phyloP scores from a whole-genome alignment of 805 yeast genomes.

The Kuraishia floccosa region DNA sequence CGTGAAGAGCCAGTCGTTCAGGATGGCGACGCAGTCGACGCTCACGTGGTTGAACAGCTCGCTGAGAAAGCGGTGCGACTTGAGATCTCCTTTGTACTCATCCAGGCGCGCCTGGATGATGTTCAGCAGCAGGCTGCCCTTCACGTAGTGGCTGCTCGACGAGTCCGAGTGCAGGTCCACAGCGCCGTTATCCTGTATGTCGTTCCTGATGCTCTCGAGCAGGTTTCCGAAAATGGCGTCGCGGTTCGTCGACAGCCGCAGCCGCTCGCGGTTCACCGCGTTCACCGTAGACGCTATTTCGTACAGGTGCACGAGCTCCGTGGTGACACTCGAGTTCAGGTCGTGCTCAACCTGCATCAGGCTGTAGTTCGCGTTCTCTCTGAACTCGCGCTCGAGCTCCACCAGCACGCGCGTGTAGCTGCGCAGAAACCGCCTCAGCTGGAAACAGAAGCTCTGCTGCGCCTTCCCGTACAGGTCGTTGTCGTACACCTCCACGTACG shows the following conservation, averaged over 20 bases:
- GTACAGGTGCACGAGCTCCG: slow-evolving; percentile 41
- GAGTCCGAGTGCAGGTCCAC: slow-evolving; percentile 45
- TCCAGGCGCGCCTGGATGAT: slow-evolving; percentile 49
- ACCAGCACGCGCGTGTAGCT: slow-evolving; percentile 20
- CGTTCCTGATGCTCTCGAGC: slow-evolving; percentile 24
- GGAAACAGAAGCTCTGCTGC: slow-evolving; percentile 60
- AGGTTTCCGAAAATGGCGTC: slow-evolving; percentile 18
- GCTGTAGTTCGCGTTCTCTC: slow-evolving; percentile 37
- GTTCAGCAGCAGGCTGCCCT: slow-evolving; percentile 69
- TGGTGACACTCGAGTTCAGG: slow-evolving; percentile 21
- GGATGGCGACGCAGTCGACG: slow-evolving; percentile 48
- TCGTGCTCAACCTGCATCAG: slow-evolving; percentile 48
- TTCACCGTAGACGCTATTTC: slow-evolving; percentile 44
- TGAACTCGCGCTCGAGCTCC: slow-evolving; percentile 42
- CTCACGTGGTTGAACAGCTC: slow-evolving; percentile 49
- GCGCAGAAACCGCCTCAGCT: slow-evolving; percentile 34
- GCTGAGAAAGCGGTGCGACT: slow-evolving; percentile 38
- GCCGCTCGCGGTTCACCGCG: slow-evolving; percentile 29
- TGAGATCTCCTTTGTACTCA: slow-evolving; percentile 53
- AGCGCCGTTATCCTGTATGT: slow-evolving; percentile 28
- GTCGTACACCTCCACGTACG: slow-evolving; percentile 53
- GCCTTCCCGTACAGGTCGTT: slow-evolving; percentile 52
- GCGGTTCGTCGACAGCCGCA: slow-evolving; percentile 15
- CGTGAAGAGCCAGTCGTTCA: slow-evolving; percentile 67
- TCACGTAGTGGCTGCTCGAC: slow-evolving; percentile 39